phyloP scores from a whole-genome alignment of 2,329 filamentous ascomycete genomes.

The Achaetomium macrosporum region DNA sequence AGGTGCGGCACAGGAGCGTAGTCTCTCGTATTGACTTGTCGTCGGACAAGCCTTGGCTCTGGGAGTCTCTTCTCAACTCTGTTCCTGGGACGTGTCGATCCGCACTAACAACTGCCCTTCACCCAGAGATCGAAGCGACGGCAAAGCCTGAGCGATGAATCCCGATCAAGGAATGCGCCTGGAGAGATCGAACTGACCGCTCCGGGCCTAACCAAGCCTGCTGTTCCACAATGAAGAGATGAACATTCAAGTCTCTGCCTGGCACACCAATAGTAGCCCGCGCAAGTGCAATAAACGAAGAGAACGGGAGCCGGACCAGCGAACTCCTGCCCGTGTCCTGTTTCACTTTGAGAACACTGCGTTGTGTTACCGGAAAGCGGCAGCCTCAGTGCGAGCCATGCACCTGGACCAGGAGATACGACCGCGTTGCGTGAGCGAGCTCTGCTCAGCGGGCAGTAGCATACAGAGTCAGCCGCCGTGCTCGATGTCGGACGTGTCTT shows the following conservation, averaged over 20 bases:
- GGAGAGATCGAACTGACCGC: neutral
- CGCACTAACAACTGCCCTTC: neutral
- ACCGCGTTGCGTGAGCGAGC: neutral
- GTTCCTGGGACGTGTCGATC: neutral
- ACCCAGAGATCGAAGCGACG: neutral
- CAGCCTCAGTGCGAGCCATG: conserved; percentile 4
- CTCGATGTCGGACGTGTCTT: neutral
- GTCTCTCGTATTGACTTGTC: neutral
- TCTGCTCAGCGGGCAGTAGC: neutral
- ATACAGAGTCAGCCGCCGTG: no score
- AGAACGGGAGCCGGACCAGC: neutral
- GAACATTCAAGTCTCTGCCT: neutral
- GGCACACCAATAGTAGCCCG: neutral
- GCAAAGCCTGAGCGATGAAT: neutral
- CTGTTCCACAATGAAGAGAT: neutral
- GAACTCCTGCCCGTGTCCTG: neutral
- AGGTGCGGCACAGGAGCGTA: neutral
- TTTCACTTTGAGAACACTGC: conserved; percentile 9
- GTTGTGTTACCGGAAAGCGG: conserved; percentile 10
- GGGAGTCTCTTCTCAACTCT: neutral
- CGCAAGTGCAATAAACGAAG: neutral
- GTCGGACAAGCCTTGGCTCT: neutral
- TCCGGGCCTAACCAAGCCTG: neutral
- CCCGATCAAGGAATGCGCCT: neutral
- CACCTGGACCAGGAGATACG: neutral